Percentiles rank a stretch among this genome's conserved stretches.
Conservation (phyloP, 1,139 yeast genomes). For the Taiozyma sp. region DNA sequence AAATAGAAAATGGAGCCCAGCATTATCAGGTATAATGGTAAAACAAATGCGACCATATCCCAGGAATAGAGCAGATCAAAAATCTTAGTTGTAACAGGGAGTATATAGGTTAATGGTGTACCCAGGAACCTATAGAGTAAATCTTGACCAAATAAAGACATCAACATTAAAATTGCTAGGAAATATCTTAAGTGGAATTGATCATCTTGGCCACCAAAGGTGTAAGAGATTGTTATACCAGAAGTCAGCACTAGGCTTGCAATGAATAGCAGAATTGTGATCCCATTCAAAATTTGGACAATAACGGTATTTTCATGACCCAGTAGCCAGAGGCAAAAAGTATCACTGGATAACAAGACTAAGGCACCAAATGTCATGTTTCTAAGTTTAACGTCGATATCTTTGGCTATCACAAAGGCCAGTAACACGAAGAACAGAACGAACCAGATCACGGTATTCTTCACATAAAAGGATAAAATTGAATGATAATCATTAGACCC, state of each 20-base stretch:
- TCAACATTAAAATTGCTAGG: not conserved
- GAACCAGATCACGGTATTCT: not conserved
- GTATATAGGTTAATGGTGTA: not conserved
- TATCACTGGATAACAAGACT: not conserved
- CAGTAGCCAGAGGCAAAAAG: not conserved
- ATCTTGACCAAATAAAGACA: not conserved
- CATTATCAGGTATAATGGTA: not conserved
- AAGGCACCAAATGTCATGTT: not conserved
- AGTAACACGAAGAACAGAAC: not conserved
- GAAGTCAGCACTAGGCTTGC: not conserved
- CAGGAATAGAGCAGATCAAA: not conserved
- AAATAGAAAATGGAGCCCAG: not conserved
- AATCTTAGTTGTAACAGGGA: not conserved
- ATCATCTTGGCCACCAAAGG: not conserved
- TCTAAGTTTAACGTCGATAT: not conserved
- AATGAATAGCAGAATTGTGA: not conserved
- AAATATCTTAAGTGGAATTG: not conserved
- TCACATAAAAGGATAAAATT: not conserved
- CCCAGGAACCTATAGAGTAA: not conserved
- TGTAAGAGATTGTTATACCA: not conserved
- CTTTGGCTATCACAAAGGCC: not conserved
- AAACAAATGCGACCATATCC: not conserved
- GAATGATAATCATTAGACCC: not conserved
- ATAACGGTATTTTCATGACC: not conserved
- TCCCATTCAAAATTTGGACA: not conserved